These are phyloP conservation scores for Beauveria pseudobassiana DNA, from an alignment of 2,329 filamentous ascomycete species.

Conservation along the genomic window DNA sequence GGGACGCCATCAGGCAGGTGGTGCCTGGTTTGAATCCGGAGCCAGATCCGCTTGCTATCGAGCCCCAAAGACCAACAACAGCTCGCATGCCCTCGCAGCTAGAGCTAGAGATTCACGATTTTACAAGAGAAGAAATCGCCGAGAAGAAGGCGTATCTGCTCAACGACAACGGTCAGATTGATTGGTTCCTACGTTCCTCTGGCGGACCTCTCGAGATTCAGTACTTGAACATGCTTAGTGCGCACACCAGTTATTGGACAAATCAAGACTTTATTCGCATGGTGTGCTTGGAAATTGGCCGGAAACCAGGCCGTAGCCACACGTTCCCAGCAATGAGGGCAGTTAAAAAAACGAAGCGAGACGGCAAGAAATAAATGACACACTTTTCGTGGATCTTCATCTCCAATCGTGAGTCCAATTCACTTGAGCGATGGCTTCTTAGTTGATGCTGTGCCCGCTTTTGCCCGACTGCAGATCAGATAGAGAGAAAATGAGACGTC, in stretches of 20 bases:
- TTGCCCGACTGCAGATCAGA: not conserved
- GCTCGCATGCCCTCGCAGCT: constrained; percentile 55
- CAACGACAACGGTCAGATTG: constrained; percentile 95
- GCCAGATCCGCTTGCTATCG: constrained; percentile 21
- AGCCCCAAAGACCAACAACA: constrained; percentile 30
- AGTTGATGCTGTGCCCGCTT: not conserved
- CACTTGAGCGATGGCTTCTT: not conserved
- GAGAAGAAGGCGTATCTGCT: constrained; percentile 81
- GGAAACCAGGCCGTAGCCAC: constrained; percentile 58
- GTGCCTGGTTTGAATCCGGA: constrained; percentile 43
- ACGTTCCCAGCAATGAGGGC: constrained; percentile 52
- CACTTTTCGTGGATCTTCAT: not conserved
- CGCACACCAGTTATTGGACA: constrained; percentile 91
- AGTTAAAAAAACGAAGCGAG: constrained; percentile 42
- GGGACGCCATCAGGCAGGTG: constrained; percentile 54
- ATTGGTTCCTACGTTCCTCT: constrained; percentile 78
- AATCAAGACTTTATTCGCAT: constrained; percentile 83
- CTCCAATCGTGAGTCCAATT: not conserved
- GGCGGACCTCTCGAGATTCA: constrained; percentile 88
- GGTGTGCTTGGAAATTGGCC: constrained; percentile 79
- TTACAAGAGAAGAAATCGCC: constrained; percentile 82
- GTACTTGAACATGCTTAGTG: constrained; percentile 93
- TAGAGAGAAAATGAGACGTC: not conserved
- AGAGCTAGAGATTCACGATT: constrained; percentile 95
- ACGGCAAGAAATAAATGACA: not conserved